Percentiles rank a stretch among this genome's conserved stretches.
Evolutionary conservation across 2,329 filamentous ascomycete genomes (phyloP).

Genomic region (Fusarium falciforme): DNA sequence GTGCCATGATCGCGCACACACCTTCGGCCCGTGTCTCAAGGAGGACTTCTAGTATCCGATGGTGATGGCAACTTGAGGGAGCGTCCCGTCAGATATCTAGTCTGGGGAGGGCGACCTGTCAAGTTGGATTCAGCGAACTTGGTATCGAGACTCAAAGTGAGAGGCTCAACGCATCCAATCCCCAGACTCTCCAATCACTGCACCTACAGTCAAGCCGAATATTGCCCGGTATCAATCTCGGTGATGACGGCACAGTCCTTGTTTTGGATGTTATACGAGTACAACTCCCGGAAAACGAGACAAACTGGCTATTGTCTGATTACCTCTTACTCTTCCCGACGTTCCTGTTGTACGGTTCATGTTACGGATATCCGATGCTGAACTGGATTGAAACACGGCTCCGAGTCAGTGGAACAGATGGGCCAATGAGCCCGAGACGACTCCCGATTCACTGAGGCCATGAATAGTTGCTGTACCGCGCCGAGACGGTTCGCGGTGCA

Average conservation of each 20-base stretch:
- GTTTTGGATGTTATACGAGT: constrained; percentile 4
- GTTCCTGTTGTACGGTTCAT: constrained; percentile 15
- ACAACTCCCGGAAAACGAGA: constrained; percentile 6
- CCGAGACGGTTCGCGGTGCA: neutral
- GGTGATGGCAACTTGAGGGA: neutral
- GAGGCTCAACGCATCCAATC: neutral
- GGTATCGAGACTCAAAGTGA: neutral
- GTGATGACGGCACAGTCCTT: neutral
- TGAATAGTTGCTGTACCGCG: neutral
- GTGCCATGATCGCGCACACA: constrained; percentile 11
- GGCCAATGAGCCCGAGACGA: neutral
- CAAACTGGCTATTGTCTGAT: constrained; percentile 6
- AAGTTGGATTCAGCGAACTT: neutral
- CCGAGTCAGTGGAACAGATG: neutral
- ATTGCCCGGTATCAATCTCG: neutral
- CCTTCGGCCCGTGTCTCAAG: constrained; percentile 23
- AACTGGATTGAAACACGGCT: constrained; percentile 9
- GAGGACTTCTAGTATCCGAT: constrained; percentile 3
- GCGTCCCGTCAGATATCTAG: neutral
- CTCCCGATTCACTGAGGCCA: neutral
- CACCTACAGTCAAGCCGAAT: neutral
- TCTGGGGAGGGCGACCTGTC: neutral
- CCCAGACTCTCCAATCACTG: neutral
- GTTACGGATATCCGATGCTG: neutral
- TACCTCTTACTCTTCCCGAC: constrained; percentile 1